These are phyloP conservation scores for Beauveria bassiana DNA, from an alignment of 2,329 filamentous ascomycete genomes.

Conservation along the genomic window DNA sequence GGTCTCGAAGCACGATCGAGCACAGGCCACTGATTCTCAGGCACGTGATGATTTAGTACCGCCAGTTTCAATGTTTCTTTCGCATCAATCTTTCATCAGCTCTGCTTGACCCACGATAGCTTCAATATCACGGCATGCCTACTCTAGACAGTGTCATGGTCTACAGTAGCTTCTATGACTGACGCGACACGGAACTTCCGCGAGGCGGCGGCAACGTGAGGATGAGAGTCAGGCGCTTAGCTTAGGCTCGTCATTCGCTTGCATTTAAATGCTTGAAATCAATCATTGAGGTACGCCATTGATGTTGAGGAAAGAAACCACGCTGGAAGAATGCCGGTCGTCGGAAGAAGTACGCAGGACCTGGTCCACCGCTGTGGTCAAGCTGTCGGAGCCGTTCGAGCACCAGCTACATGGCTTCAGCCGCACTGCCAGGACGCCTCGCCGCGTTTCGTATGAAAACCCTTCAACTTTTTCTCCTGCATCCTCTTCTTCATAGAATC, in stretches of 20 bases:
- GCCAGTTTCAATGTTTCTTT: not conserved
- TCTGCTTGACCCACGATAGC: no score
- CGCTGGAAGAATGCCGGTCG: not conserved
- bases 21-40: not conserved
- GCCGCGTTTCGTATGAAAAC: not conserved
- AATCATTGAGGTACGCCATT: not conserved
- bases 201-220: not conserved
- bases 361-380: not conserved
- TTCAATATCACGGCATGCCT: no score
- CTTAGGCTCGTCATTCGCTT: not conserved
- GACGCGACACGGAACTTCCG: not conserved
- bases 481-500: not conserved
- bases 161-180: no score
- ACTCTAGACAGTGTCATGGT: no score
- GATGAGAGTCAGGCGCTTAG: not conserved
- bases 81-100: not conserved
- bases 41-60: not conserved
- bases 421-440: slow-evolving; percentile 1
- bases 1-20: slow-evolving; percentile 6
- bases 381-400: not conserved
- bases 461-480: not conserved
- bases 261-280: not conserved
- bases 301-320: not conserved
- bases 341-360: not conserved
- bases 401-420: not conserved